Evolutionary conservation across 805 yeast species (phyloP).

Genomic region (Kazachstania viticola): DNA sequence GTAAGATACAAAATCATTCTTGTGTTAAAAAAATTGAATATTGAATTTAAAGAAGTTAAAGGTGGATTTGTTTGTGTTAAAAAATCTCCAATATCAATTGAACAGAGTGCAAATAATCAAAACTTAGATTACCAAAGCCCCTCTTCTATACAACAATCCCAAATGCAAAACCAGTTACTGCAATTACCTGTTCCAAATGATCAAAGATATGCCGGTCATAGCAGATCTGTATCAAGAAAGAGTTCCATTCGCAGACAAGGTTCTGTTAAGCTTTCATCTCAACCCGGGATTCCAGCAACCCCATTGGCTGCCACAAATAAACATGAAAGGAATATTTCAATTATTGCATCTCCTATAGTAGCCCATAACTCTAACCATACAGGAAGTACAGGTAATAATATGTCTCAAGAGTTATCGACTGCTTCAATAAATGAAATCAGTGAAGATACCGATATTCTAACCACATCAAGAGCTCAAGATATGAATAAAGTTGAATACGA

Average conservation of each 20-base stretch:
- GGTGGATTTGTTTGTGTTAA: slow-evolving; percentile 89
- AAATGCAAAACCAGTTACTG: slow-evolving; percentile 1
- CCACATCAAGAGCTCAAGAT: slow-evolving; percentile 49
- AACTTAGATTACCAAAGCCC: neutral
- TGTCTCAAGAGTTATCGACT: slow-evolving; percentile 23
- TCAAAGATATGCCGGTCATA: no score
- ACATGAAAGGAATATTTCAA: slow-evolving; percentile 20
- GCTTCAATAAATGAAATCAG: slow-evolving; percentile 17
- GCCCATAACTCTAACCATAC: no score
- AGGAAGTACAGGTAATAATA: slow-evolving; percentile 1
- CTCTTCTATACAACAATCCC: neutral
- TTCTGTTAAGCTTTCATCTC: slow-evolving; percentile 21
- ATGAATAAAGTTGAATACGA: slow-evolving; percentile 45
- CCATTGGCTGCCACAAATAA: slow-evolving; percentile 36
- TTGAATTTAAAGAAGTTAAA: slow-evolving; percentile 75
- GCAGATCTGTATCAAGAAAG: slow-evolving; percentile 14
- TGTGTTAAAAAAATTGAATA: slow-evolving; percentile 65
- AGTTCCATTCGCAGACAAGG: slow-evolving; percentile 31
- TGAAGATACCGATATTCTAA: slow-evolving; percentile 28
- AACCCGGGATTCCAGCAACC: slow-evolving; percentile 40
- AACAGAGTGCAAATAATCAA: no score
- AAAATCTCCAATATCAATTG: slow-evolving; percentile 35
- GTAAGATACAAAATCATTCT: slow-evolving; percentile 75
- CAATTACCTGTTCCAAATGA: slow-evolving; percentile 3
- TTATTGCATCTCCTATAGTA: slow-evolving; percentile 20